Percentiles rank a stretch among this genome's conserved stretches.
Evolutionary conservation across 2,329 filamentous ascomycete genomes (phyloP).

Genomic region (Aureobasidium sp.): DNA sequence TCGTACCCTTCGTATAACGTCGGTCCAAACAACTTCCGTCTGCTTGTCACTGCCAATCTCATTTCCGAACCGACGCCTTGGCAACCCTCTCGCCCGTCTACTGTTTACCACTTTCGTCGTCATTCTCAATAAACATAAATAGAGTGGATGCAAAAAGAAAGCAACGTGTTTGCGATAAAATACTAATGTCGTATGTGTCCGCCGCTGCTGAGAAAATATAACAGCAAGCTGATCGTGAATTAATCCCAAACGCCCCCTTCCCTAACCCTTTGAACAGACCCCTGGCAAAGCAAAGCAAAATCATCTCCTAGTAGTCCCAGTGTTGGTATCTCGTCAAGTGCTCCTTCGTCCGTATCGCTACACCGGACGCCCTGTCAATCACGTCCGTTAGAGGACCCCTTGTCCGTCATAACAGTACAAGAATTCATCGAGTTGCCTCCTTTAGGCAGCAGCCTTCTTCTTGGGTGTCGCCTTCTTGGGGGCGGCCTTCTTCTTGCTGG

Average conservation of each 20-base stretch:
- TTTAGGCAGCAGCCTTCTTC: constrained; percentile 30
- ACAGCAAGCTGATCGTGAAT: constrained; percentile 9
- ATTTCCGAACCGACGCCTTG: neutral
- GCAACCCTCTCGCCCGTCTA: neutral
- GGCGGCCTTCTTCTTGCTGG: constrained; percentile 39
- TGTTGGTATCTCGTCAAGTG: constrained; percentile 16
- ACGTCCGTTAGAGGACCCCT: constrained; percentile 11
- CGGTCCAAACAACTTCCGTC: neutral
- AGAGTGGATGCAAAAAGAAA: neutral
- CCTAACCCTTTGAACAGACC: constrained; percentile 8
- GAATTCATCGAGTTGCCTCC: neutral
- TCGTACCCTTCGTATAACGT: neutral
- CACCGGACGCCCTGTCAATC: constrained; percentile 10
- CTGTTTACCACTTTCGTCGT: neutral
- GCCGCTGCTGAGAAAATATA: neutral
- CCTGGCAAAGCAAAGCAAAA: constrained; percentile 11
- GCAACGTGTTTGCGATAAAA: constrained; percentile 12
- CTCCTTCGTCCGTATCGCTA: constrained; percentile 4
- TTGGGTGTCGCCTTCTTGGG: constrained; percentile 39
- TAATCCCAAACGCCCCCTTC: constrained; percentile 7
- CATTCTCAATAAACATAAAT: neutral
- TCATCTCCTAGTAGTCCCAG: constrained; percentile 13
- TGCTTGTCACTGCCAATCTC: neutral
- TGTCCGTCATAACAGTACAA: constrained; percentile 9
- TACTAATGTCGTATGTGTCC: neutral